These are phyloP conservation scores for Colletotrichum shisoi DNA, from an alignment of 2,329 filamentous ascomycete genomes.

Conservation along the genomic window DNA sequence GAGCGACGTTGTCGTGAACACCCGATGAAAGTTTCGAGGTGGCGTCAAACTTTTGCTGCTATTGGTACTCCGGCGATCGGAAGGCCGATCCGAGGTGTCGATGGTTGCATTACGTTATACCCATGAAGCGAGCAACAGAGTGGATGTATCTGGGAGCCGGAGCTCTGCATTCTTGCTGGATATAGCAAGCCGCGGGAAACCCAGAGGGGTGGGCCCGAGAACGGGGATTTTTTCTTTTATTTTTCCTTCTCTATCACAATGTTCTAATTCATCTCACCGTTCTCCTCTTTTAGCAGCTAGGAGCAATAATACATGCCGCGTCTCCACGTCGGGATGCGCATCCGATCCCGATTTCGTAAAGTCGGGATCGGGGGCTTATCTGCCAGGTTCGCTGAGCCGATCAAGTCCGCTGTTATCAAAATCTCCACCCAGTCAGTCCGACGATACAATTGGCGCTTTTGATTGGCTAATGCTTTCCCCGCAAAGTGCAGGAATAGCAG, in stretches of 20 bases:
- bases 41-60: not conserved
- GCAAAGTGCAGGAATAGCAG: slow-evolving; percentile 14
- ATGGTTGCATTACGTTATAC: slow-evolving; percentile 35
- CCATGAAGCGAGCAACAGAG: slow-evolving; percentile 27
- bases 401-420: slow-evolving; percentile 8
- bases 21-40: not conserved
- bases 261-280: not conserved
- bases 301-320: not conserved
- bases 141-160: not conserved
- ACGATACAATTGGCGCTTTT: slow-evolving; percentile 19
- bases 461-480: slow-evolving; percentile 28
- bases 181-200: not conserved
- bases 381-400: slow-evolving; percentile 11
- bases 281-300: not conserved
- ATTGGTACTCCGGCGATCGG: slow-evolving; percentile 8
- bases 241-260: not conserved
- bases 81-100: slow-evolving; percentile 15
- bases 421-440: not conserved
- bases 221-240: not conserved
- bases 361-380: slow-evolving; percentile 36
- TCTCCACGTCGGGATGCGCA: slow-evolving; percentile 13
- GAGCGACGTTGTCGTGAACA: not conserved
- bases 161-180: slow-evolving; percentile 4
- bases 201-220: not conserved
- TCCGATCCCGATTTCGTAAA: slow-evolving; percentile 24